Conservation (phyloP, 352 stramenopile genomes). For the Phytophthora quininea region DNA sequence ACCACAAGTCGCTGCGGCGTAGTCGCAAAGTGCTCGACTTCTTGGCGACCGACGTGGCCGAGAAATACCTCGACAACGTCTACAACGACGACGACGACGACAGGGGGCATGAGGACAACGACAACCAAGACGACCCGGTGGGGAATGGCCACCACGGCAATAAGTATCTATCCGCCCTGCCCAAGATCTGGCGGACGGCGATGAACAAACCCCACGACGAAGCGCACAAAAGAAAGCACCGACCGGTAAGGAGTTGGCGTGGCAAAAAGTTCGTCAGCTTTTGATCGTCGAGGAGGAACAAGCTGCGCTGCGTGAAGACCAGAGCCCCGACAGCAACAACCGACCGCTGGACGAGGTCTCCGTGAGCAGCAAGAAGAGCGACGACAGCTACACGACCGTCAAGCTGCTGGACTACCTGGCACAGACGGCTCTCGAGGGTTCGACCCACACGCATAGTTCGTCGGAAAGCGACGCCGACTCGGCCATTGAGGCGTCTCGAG, state of each 20-base stretch:
- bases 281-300: slow-evolving; percentile 43
- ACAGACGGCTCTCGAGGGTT: slow-evolving; percentile 5
- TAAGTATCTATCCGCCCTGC: background rate
- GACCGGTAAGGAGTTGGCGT: slow-evolving; percentile 38
- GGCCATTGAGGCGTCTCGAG: slow-evolving; percentile 4
- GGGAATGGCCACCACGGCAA: slow-evolving; percentile 17
- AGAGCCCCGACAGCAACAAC: slow-evolving; percentile 12
- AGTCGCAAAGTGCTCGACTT: slow-evolving; percentile 48
- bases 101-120: background rate
- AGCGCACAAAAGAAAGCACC: slow-evolving; percentile 13
- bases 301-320: slow-evolving; percentile 7
- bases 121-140: slow-evolving; percentile 41
- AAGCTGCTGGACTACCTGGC: slow-evolving; percentile 44
- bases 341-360: slow-evolving; percentile 33
- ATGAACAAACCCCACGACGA: background rate
- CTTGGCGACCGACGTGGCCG: slow-evolving; percentile 55
- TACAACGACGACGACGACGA: slow-evolving; percentile 45
- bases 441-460: slow-evolving; percentile 6
- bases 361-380: slow-evolving; percentile 25
- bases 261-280: slow-evolving; percentile 42
- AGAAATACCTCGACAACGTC: slow-evolving; percentile 65
- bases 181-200: background rate
- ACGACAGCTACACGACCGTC: slow-evolving; percentile 33
- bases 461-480: background rate
- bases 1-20: slow-evolving; percentile 36